Evolutionary conservation across 371 early-diverging fungal species (phyloP).

Genomic region (Batkoa obscura): DNA sequence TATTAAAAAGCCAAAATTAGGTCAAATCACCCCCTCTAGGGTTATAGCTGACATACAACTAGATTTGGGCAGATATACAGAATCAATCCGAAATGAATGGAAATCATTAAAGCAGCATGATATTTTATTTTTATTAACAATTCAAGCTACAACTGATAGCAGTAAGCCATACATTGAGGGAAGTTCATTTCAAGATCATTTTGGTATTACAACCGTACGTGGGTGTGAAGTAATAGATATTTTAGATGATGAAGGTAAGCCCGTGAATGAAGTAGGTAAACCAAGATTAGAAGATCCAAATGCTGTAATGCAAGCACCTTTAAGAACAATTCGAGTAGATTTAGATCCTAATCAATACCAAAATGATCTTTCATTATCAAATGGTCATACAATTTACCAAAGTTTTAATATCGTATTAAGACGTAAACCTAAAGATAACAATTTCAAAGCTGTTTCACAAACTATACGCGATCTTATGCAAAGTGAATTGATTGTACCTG

Average conservation of each 20-base stretch:
- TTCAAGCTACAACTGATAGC: slow-evolving; percentile 34
- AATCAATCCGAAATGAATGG: slow-evolving; percentile 70
- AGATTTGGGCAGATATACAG: slow-evolving; percentile 36
- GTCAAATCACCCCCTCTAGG: slow-evolving; percentile 42
- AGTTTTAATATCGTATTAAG: slow-evolving; percentile 79
- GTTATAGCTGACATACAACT: slow-evolving; percentile 59
- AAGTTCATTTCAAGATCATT: slow-evolving; percentile 30
- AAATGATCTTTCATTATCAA: slow-evolving; percentile 9
- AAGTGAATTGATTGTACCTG: slow-evolving; percentile 51
- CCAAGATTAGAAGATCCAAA: slow-evolving; percentile 20
- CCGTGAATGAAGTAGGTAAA: slow-evolving; percentile 29
- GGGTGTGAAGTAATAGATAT: slow-evolving; percentile 70
- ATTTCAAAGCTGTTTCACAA: slow-evolving; percentile 78
- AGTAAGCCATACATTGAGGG: slow-evolving; percentile 10
- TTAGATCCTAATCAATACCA: slow-evolving; percentile 75
- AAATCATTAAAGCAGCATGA: slow-evolving; percentile 63
- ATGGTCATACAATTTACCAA: slow-evolving; percentile 38
- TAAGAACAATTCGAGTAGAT: slow-evolving; percentile 51
- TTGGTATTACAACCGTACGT: slow-evolving; percentile 58
- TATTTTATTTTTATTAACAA: slow-evolving; percentile 52
- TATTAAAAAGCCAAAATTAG: slow-evolving; percentile 54
- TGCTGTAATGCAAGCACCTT: slow-evolving; percentile 22
- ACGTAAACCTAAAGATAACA: slow-evolving; percentile 66
- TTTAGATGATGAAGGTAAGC: slow-evolving; percentile 50
- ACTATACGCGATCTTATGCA: slow-evolving; percentile 74